Conservation (phyloP, 1,139 yeast genomes). For the Kodamaea fungicola region DNA sequence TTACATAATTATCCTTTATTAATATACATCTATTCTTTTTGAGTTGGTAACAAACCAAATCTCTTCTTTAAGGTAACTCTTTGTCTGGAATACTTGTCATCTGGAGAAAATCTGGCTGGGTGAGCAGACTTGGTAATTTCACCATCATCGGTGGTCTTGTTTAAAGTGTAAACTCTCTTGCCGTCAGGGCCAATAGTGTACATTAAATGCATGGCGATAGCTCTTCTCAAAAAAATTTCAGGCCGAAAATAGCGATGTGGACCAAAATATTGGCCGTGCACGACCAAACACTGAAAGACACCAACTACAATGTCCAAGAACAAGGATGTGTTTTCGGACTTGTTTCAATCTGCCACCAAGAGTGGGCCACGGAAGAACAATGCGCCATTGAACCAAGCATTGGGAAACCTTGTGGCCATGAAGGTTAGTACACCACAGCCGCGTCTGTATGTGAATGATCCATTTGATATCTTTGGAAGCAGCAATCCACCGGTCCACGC, state of each 20-base stretch:
- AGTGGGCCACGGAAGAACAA: slow-evolving; percentile 4
- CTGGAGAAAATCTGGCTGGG: slow-evolving; percentile 99
- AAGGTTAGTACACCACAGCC: slow-evolving; percentile 5
- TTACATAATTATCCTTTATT: slow-evolving; percentile 2
- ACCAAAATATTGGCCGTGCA: too few relatives aligned
- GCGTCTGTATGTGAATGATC: slow-evolving; percentile 3
- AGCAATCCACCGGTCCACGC: not conserved
- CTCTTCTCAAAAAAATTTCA: slow-evolving; percentile 5
- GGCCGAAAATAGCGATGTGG: not conserved
- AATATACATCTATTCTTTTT: slow-evolving; percentile 22
- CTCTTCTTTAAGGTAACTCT: slow-evolving; percentile 98
- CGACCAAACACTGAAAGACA: not conserved
- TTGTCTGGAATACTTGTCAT: slow-evolving; percentile 98
- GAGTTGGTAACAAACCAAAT: slow-evolving; percentile 84
- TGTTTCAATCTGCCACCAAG: slow-evolving; percentile 35
- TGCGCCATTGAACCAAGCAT: slow-evolving; percentile 6
- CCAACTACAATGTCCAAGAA: slow-evolving; percentile 28
- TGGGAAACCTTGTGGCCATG: slow-evolving; percentile 6
- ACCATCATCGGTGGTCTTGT: slow-evolving; percentile 76
- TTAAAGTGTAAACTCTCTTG: slow-evolving; percentile 89
- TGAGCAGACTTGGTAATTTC: slow-evolving; percentile 98
- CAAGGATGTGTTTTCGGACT: slow-evolving; percentile 48
- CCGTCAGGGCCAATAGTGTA: slow-evolving; percentile 94
- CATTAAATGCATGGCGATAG: slow-evolving; percentile 84
- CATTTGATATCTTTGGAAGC: slow-evolving; percentile 9